Evolutionary conservation across 176 grass and related monocot species (phyloP), one percentile per base, ranked within the genome.

Genomic region (Pontederia crassipes): DNA sequence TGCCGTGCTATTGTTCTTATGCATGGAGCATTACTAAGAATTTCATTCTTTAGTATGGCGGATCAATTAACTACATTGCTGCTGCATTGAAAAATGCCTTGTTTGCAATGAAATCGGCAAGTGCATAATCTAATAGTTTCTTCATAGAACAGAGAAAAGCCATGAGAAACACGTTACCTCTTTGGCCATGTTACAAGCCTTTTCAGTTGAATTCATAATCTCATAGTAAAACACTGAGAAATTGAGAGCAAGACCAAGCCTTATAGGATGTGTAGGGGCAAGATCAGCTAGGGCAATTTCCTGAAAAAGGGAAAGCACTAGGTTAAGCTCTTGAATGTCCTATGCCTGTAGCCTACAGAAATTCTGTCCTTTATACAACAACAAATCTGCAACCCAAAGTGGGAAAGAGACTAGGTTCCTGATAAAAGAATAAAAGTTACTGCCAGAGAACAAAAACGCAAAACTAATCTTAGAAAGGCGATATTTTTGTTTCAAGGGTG

Each of bases 211-310:
- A 48, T 69, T 69, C 35, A 69, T 4, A 45, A 69, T 69, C 67
- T 69, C 67, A 48, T 48, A 69, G 67, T 69, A 57, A n/a, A 69
- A 69, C n/a, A 69, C 67, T 8, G 53, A 48, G 35, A 69, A 57
- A 55, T 69, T 69, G 9, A 69, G 53, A 8, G 40, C 40, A 32
- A 69, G 35, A 2, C 27, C 67, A 52, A 69, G 54, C 53, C 67
- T 56, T 46, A 69, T 24, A 56, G 54, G 54, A 69, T 57, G 32
- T 10, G 17, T 57, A 9, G 67, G 67, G 46, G 67, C 13, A 56
- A 69, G 67, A 57, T 57, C 54, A 10, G 35, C 52, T 24, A 27
- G 3, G 0, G 53, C 35, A 48, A 69, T 55, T 1, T 48, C 67
- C 67, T 69, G 28, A 47, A 69, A 1, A 47, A 11, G 12, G 15